A percentile compares a stretch with the other conserved stretches of the same genome.
Conservation (phyloP, 169 alveolate species). For the Amoebophrya sp. region DNA sequence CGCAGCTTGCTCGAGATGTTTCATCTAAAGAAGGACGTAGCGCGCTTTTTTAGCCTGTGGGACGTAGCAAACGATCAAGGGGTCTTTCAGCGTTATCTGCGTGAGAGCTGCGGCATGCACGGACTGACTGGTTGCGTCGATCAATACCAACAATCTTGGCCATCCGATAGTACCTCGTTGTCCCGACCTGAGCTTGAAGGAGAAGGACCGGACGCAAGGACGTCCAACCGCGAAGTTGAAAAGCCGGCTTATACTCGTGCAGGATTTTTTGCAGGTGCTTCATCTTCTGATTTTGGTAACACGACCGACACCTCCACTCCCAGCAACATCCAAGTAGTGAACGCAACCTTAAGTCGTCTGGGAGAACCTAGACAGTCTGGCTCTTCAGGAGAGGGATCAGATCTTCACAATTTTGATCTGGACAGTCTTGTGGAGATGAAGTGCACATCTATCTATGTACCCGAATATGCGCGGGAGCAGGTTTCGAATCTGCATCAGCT, state of each 20-base stretch:
- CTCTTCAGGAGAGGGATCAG: no score
- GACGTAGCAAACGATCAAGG: background rate
- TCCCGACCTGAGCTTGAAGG: no score
- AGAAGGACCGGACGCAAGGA: no score
- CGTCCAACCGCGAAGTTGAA: conserved; percentile 27
- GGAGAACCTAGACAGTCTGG: no score
- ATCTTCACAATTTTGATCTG: no score
- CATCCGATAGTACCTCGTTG: no score
- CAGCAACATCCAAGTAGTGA: no score
- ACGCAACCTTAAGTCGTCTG: no score
- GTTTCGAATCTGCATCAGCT: conserved; percentile 29
- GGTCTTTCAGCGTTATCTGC: background rate
- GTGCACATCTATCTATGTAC: background rate
- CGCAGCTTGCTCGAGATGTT: conserved; percentile 45
- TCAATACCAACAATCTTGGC: no score
- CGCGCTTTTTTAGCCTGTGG: conserved; percentile 49
- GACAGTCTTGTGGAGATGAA: no score
- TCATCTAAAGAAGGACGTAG: conserved; percentile 47
- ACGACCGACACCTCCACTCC: no score
- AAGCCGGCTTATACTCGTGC: no score
- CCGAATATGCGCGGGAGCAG: background rate
- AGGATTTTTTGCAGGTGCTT: background rate
- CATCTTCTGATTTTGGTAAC: background rate
- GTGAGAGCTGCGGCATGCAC: background rate
- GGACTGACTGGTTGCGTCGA: conserved; percentile 18